These are phyloP conservation scores for Nematocida sp. DNA, from an alignment of 371 early-diverging fungal species.

Conservation along the genomic window DNA sequence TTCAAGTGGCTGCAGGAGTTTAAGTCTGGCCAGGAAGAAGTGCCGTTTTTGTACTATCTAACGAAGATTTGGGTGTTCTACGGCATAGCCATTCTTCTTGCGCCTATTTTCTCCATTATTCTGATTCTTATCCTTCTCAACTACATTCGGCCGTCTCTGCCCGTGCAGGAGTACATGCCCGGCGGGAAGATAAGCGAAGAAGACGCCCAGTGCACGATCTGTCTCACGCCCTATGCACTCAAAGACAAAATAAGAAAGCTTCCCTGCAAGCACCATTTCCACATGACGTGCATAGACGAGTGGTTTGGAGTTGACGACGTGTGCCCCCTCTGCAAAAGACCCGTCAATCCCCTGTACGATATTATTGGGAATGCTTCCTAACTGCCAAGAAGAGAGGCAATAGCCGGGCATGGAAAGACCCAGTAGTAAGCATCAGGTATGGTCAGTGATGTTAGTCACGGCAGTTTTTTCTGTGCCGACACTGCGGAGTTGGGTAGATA, in stretches of 20 bases:
- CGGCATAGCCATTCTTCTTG: constrained; percentile 62
- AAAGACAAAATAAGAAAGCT: constrained; percentile 62
- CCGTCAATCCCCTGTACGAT: constrained; percentile 65
- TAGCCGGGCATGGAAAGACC: neutral
- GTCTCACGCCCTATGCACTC: constrained; percentile 61
- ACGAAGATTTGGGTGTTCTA: constrained; percentile 55
- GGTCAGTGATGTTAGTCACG: too few species aligned
- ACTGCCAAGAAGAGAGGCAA: neutral
- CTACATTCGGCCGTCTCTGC: constrained; percentile 63
- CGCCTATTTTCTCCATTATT: constrained; percentile 64
- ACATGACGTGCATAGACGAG: constrained; percentile 65
- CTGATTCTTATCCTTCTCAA: constrained; percentile 60
- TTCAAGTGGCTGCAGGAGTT: constrained; percentile 66
- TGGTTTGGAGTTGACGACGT: constrained; percentile 65
- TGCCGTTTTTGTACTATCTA: constrained; percentile 64
- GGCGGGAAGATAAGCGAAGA: constrained; percentile 60
- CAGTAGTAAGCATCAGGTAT: too few species aligned
- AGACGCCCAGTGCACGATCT: constrained; percentile 64
- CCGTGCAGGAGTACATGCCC: constrained; percentile 59
- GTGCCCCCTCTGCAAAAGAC: constrained; percentile 65
- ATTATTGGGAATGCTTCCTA: constrained; percentile 55
- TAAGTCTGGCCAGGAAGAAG: constrained; percentile 52
- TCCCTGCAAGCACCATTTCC: constrained; percentile 66
- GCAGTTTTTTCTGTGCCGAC: too few species aligned
- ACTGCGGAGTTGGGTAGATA: too few species aligned